phyloP scores from a whole-genome alignment of 495 filamentous ascomycete genomes.

The Penicillium pancosmium region DNA sequence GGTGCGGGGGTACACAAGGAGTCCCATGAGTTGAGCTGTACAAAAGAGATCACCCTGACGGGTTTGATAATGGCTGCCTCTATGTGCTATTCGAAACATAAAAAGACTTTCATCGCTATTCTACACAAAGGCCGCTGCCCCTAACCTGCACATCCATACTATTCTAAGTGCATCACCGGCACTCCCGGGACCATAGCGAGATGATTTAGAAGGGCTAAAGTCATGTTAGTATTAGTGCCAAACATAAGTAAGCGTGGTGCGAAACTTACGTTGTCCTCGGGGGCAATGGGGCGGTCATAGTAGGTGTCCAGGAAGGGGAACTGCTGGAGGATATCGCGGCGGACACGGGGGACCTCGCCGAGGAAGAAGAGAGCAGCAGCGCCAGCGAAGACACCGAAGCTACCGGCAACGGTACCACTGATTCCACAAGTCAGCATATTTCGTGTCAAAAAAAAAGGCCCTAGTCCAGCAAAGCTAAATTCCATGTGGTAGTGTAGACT shows the following conservation, averaged over 20 bases:
- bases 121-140: constrained; percentile 19
- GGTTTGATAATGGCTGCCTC: constrained; percentile 28
- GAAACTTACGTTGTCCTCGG: constrained; percentile 64
- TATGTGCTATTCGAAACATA: constrained; percentile 45
- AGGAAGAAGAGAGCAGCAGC: constrained; percentile 72
- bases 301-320: constrained; percentile 62
- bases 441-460: neutral
- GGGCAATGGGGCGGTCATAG: constrained; percentile 59
- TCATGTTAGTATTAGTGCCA: constrained; percentile 24
- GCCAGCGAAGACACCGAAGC: constrained; percentile 63
- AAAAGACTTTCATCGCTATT: constrained; percentile 23
- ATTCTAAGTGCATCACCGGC: constrained; percentile 4
- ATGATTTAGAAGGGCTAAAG: constrained; percentile 47
- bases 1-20: neutral
- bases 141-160: neutral
- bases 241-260: neutral
- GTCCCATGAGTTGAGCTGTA: neutral
- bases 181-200: constrained; percentile 11
- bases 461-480: constrained; percentile 1
- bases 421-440: constrained; percentile 16
- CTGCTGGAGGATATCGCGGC: constrained; percentile 66
- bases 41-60: constrained; percentile 16
- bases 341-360: constrained; percentile 67
- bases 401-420: constrained; percentile 56
- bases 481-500: constrained; percentile 26